Percentiles rank a stretch among this genome's conserved stretches.
Conservation (phyloP, 768 basidiomycete genomes). For the Russula earlei region DNA sequence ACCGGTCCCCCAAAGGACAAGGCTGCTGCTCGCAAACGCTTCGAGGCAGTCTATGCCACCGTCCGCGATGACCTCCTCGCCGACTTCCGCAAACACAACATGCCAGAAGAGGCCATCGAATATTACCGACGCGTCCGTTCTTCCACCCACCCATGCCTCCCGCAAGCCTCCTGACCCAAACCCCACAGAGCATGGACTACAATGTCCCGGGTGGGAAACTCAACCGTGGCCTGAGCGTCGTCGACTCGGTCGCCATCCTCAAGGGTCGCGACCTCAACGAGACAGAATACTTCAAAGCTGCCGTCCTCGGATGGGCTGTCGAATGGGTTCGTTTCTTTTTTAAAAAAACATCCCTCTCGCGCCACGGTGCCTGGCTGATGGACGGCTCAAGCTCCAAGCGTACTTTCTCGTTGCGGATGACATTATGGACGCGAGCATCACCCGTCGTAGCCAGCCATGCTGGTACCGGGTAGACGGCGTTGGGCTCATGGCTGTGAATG, state of each 20-base stretch:
- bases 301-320: constrained; percentile 89
- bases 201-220: constrained; percentile 97
- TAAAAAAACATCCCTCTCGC: too few relatives aligned
- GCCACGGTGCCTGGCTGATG: too few relatives aligned
- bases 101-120: constrained; percentile 75
- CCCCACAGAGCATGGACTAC: constrained; percentile 68
- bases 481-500: constrained; percentile 88
- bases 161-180: constrained; percentile 2
- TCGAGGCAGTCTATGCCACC: constrained; percentile 60
- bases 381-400: constrained; percentile 68
- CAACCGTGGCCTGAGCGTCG: constrained; percentile 92
- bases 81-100: constrained; percentile 55
- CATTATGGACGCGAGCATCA: constrained; percentile 94
- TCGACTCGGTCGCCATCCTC: constrained; percentile 86
- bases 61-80: constrained; percentile 73
- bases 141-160: background rate
- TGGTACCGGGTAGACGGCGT: constrained; percentile 74
- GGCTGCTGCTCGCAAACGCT: constrained; percentile 40
- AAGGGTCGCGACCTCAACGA: constrained; percentile 61
- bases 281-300: constrained; percentile 82
- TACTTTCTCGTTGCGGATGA: constrained; percentile 97
- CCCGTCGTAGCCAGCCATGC: constrained; percentile 89
- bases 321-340: constrained; percentile 66
- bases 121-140: constrained; percentile 73
- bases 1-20: background rate